phyloP scores from a whole-genome alignment of 2,329 filamentous ascomycete species.

The Aspergillus fischeri region DNA sequence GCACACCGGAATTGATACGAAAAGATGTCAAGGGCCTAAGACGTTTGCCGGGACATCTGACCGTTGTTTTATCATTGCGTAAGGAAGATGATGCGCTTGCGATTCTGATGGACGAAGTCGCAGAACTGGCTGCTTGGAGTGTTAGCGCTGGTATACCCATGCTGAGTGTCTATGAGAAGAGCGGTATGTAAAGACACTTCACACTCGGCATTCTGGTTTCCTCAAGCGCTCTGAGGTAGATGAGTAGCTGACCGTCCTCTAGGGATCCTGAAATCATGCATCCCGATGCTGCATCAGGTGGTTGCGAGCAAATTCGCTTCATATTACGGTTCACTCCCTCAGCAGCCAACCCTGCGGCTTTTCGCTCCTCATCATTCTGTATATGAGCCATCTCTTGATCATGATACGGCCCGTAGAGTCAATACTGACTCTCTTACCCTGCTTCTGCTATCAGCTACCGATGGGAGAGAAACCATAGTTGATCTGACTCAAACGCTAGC shows the following conservation, averaged over 20 bases:
- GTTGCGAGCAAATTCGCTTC: slow-evolving; percentile 75
- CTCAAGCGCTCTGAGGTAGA: background rate
- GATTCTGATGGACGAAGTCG: slow-evolving; percentile 80
- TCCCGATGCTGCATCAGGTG: slow-evolving; percentile 76
- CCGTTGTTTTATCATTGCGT: slow-evolving; percentile 72
- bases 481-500: slow-evolving; percentile 91
- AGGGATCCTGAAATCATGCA: slow-evolving; percentile 87
- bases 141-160: slow-evolving; percentile 81
- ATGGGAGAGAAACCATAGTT: slow-evolving; percentile 89
- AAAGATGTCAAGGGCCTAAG: slow-evolving; percentile 74
- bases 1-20: slow-evolving; percentile 86
- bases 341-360: slow-evolving; percentile 68
- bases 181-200: slow-evolving; percentile 54
- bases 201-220: background rate
- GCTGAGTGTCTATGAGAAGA: slow-evolving; percentile 88
- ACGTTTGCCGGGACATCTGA: slow-evolving; percentile 78
- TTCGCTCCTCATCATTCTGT: slow-evolving; percentile 65
- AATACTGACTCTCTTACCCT: slow-evolving; percentile 50
- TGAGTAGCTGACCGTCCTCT: background rate
- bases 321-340: slow-evolving; percentile 70
- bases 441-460: slow-evolving; percentile 78
- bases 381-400: slow-evolving; percentile 22
- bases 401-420: slow-evolving; percentile 15
- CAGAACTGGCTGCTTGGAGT: slow-evolving; percentile 91
- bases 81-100: slow-evolving; percentile 72